Percentiles rank a stretch among this genome's conserved stretches.
phyloP scores from a whole-genome alignment of 495 filamentous ascomycete genomes.

The Daldinia vernicosa region DNA sequence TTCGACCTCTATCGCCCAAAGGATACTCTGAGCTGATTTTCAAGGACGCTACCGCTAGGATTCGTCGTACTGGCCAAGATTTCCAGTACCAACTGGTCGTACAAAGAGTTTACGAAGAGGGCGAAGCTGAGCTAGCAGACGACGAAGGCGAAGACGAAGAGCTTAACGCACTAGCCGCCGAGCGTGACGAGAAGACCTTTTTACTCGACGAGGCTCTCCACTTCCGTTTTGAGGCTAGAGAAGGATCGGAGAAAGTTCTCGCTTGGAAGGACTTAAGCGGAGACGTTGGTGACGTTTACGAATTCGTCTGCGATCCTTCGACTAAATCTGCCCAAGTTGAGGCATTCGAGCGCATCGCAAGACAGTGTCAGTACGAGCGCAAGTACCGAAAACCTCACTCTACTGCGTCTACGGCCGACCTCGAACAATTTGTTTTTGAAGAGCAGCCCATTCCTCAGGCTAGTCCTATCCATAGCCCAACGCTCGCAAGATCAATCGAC shows the following conservation, averaged over 20 bases:
- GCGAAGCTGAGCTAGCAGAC: constrained; percentile 89
- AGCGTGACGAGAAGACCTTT: constrained; percentile 97
- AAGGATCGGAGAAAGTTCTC: constrained; percentile 80
- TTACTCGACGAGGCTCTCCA: constrained; percentile 90
- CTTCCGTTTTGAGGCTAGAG: constrained; percentile 82
- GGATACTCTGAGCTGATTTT: constrained; percentile 98
- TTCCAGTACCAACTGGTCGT: constrained; percentile 98
- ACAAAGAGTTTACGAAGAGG: constrained; percentile 95
- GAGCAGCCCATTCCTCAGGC: constrained; percentile 83
- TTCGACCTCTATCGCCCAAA: constrained; percentile 93
- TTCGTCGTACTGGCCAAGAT: constrained; percentile 90
- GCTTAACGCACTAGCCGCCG: constrained; percentile 68
- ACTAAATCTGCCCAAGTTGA: constrained; percentile 74
- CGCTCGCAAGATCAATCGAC: constrained; percentile 58
- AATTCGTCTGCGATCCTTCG: constrained; percentile 89
- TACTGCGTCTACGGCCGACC: constrained; percentile 81
- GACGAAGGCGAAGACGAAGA: constrained; percentile 82
- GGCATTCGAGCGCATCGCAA: constrained; percentile 82
- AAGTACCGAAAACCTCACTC: constrained; percentile 83
- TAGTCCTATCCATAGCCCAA: constrained; percentile 77
- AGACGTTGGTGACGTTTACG: constrained; percentile 91
- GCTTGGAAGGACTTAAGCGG: constrained; percentile 96
- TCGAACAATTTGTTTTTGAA: constrained; percentile 82
- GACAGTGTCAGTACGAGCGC: constrained; percentile 96
- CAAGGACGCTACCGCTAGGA: constrained; percentile 92